Evolutionary conservation across 306 rosid genomes (phyloP).

Genomic region (Vicia villosa): DNA sequence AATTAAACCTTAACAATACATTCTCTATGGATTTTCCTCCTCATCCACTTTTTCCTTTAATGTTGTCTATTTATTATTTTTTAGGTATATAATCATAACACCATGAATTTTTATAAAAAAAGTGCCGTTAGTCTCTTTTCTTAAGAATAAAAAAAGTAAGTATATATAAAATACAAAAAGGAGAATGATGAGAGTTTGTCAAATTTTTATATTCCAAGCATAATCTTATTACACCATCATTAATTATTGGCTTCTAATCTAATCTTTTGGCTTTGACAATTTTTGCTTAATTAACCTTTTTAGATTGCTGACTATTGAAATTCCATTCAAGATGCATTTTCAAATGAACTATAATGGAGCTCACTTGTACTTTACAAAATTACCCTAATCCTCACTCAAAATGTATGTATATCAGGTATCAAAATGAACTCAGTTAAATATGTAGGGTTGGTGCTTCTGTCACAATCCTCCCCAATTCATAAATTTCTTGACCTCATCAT

Average conservation of each 20-base stretch:
- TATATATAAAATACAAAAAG: background rate
- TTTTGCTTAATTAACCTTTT: conserved; percentile 9
- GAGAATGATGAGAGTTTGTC: background rate
- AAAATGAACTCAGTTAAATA: conserved; percentile 30
- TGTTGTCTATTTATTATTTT: too few species aligned
- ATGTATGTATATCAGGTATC: conserved; percentile 22
- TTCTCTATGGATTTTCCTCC: too few species aligned
- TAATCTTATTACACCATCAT: background rate
- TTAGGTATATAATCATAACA: too few species aligned
- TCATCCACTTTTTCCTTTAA: too few species aligned
- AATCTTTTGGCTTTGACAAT: background rate
- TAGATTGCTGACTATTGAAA: conserved; percentile 4
- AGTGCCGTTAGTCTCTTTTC: background rate
- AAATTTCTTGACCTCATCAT: conserved; percentile 86
- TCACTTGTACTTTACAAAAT: conserved; percentile 36
- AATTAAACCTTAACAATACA: too few species aligned
- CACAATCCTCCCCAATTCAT: conserved; percentile 70
- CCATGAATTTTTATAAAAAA: too few species aligned
- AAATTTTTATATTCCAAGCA: background rate
- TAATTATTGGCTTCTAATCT: background rate
- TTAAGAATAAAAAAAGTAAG: conserved; percentile 3
- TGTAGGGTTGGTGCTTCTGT: conserved; percentile 17
- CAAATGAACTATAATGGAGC: conserved; percentile 47
- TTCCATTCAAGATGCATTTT: conserved; percentile 20
- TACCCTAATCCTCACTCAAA: conserved; percentile 44